phyloP scores from a whole-genome alignment of 1,284 basidiomycete genomes.

The Pyrrhoderma lamaoense region DNA sequence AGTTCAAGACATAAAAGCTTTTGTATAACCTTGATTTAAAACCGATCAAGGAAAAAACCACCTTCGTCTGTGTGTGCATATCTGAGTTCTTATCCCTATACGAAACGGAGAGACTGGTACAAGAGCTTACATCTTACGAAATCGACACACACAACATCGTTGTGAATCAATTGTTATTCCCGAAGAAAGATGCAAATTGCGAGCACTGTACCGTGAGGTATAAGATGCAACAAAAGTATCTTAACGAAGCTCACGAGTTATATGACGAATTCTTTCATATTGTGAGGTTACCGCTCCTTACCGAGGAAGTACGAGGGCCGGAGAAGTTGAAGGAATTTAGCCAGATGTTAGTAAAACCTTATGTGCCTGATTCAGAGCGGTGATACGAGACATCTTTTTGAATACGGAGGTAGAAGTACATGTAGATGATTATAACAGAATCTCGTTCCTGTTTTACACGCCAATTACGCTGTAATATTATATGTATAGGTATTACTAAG shows the following conservation, averaged over 20 bases:
- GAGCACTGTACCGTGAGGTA: slow-evolving; percentile 92
- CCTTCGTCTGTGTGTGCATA: slow-evolving; percentile 97
- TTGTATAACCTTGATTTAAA: not conserved
- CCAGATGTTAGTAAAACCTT: slow-evolving; percentile 74
- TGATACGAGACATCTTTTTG: not conserved
- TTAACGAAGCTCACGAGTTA: slow-evolving; percentile 88
- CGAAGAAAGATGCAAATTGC: slow-evolving; percentile 89
- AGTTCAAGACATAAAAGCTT: not conserved
- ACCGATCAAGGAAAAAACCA: slow-evolving; percentile 89
- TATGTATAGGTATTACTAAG: too few species aligned
- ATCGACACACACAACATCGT: slow-evolving; percentile 99
- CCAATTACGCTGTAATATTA: too few species aligned
- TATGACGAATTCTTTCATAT: slow-evolving; percentile 98
- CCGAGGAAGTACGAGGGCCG: slow-evolving; percentile 94
- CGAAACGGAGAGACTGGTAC: slow-evolving; percentile 96
- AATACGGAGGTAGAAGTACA: too few species aligned
- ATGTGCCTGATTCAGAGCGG: slow-evolving; percentile 26
- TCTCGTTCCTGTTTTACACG: too few species aligned
- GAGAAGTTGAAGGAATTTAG: slow-evolving; percentile 90
- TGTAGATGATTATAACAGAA: too few species aligned
- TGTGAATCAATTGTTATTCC: slow-evolving; percentile 95
- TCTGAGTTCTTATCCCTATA: slow-evolving; percentile 97
- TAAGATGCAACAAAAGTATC: slow-evolving; percentile 98
- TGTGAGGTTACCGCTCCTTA: slow-evolving; percentile 85
- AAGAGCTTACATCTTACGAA: slow-evolving; percentile 93